phyloP scores from a whole-genome alignment of 2,329 filamentous ascomycete genomes.

The Didymella pinodella region DNA sequence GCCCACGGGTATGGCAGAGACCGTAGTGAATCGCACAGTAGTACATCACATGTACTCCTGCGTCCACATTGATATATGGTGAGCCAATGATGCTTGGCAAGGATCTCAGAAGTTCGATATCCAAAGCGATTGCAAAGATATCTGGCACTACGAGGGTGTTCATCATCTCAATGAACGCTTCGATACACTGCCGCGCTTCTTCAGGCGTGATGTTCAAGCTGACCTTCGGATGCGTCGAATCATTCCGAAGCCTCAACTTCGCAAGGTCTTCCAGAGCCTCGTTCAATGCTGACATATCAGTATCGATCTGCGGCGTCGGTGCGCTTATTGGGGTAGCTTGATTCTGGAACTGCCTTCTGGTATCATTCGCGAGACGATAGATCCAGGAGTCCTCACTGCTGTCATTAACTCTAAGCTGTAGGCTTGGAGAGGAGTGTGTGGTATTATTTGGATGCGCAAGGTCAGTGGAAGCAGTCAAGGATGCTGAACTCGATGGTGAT shows the following conservation, averaged over 20 bases:
- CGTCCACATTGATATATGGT: background rate
- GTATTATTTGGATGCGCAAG: background rate
- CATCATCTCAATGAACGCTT: background rate
- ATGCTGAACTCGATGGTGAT: background rate
- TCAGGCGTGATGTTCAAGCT: background rate
- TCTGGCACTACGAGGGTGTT: background rate
- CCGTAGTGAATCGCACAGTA: background rate
- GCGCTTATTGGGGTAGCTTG: background rate
- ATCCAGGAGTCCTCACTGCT: background rate
- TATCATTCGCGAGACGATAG: background rate
- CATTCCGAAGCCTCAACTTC: background rate
- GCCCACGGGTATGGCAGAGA: background rate
- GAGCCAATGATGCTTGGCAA: background rate
- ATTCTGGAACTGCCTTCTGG: background rate
- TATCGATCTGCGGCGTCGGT: background rate
- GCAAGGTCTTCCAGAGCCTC: background rate
- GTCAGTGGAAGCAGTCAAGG: background rate
- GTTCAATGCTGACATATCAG: background rate
- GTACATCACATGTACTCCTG: background rate
- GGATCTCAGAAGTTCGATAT: background rate
- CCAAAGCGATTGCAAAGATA: background rate
- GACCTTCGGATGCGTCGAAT: background rate
- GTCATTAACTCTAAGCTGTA: background rate
- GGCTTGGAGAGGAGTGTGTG: background rate
- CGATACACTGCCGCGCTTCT: background rate